Base-by-base conservation (phyloP, 352 stramenopile species). In the Paralagenidium karlingii region DNA sequence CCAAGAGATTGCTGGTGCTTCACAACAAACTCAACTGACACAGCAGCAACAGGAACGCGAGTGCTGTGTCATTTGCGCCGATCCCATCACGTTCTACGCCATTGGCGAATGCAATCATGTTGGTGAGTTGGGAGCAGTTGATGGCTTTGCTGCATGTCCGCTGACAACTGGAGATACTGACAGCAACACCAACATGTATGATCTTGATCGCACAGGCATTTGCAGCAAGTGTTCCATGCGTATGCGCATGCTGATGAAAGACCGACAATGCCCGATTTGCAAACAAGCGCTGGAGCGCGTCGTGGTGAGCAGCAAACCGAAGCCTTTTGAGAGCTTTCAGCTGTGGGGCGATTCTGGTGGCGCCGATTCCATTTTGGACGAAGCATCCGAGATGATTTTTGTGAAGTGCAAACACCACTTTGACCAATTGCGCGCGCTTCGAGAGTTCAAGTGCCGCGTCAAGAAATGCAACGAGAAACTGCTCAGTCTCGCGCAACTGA, bases 221-320 rank as follows among this genome's bases (percentile, higher is more conserved):
- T 89, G 76, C 53, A 82, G 64, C 56, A 83, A 74, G 45, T 89
- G 76, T 41, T 76, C 69, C 9, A 75, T 85, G 58, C 68, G 76
- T 31, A 86, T 89, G 76, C 68, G 76, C 11, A 49, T 84, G 40
- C 47, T 86, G 21, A 69, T 89, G 65, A 71, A 81, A 33, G 76
- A 89, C 51, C 63, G 59, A 38, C 71, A 65, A 43, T 89, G 76
- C 36, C 69, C 73, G 22, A 86, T 89, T 62, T 89, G 76, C 55
- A 89, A 86, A 48, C 68, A 76, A 22, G 43, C 56, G 13, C 43
- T 83, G 15, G 67, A 78, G 20, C 62, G 61, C 40, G 70, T 89
- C 41, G 63, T 89, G 11, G 71, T 89, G 20, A 78, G 63, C 40
- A 50, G 38, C 15, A 44, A 52, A 0, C 33, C 51, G 20, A 58